Evolutionary conservation across 371 early-diverging fungal genomes (phyloP).

Genomic region (Actinomucor elegans): DNA sequence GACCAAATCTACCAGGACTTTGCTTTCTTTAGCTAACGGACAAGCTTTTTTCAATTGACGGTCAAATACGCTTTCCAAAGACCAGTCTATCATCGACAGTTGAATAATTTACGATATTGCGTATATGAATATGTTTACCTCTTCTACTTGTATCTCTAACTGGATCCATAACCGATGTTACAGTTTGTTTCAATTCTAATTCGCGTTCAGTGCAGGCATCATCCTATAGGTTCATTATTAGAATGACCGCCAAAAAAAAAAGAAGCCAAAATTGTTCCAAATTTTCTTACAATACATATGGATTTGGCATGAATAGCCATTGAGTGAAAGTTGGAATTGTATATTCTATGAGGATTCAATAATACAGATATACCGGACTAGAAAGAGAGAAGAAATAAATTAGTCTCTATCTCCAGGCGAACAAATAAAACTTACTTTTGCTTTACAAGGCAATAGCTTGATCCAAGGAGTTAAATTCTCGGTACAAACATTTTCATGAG

Average conservation of each 20-base stretch:
- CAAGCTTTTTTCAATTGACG: constrained; percentile 59
- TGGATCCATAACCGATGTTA: constrained; percentile 76
- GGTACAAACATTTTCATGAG: constrained; percentile 94
- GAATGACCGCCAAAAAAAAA: no score
- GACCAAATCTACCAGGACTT: constrained; percentile 46
- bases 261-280: no score
- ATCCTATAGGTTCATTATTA: constrained; percentile 26
- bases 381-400: neutral
- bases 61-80: constrained; percentile 65
- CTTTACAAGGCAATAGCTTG: constrained; percentile 92
- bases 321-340: constrained; percentile 87
- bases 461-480: constrained; percentile 98
- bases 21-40: constrained; percentile 61
- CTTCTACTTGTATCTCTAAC: constrained; percentile 57
- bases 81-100: constrained; percentile 57
- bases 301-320: constrained; percentile 75
- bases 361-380: constrained; percentile 83
- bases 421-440: constrained; percentile 63
- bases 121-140: no score
- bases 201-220: constrained; percentile 24
- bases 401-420: neutral
- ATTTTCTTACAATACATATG: constrained; percentile 50
- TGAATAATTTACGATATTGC: no score
- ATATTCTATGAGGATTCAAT: constrained; percentile 87
- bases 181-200: constrained; percentile 58